A percentile compares a stretch with the other conserved stretches of the same genome.
phyloP scores from a whole-genome alignment of 306 rosid species.

The Lablab purpureus region DNA sequence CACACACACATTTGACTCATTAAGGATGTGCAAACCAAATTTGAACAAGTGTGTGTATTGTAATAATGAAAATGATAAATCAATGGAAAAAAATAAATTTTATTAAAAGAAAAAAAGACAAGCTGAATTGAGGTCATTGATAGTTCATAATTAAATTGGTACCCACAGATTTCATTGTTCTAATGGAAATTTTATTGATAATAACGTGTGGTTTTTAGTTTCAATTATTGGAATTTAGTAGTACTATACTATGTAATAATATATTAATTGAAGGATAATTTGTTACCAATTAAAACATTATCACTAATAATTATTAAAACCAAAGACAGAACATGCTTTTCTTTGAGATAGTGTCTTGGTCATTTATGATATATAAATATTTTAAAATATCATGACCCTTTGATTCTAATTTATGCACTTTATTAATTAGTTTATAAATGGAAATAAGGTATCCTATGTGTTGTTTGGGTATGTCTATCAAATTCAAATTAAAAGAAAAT shows the following conservation, averaged over 20 bases:
- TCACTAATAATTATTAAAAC: not conserved
- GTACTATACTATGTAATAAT: not conserved
- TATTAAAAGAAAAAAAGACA: constrained; percentile 17
- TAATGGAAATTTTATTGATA: not conserved
- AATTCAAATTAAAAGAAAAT: no score
- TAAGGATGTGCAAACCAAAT: not conserved
- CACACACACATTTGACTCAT: not conserved
- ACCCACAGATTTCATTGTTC: constrained; percentile 16
- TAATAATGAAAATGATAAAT: constrained; percentile 16
- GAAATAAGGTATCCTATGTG: not conserved
- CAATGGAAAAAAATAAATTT: constrained; percentile 5
- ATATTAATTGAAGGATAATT: not conserved
- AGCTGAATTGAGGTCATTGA: not conserved
- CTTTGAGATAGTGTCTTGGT: not conserved
- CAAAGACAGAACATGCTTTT: not conserved
- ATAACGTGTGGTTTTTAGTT: not conserved
- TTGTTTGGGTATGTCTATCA: not conserved
- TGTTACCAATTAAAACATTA: constrained; percentile 8
- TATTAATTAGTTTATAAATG: not conserved
- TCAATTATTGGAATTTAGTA: not conserved
- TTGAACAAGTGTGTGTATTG: not conserved
- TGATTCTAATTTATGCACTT: not conserved
- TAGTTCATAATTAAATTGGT: not conserved
- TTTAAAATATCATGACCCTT: not conserved
- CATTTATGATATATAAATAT: not conserved